Conservation (phyloP, 495 filamentous ascomycete species). For the Sordaria brevicollis region DNA sequence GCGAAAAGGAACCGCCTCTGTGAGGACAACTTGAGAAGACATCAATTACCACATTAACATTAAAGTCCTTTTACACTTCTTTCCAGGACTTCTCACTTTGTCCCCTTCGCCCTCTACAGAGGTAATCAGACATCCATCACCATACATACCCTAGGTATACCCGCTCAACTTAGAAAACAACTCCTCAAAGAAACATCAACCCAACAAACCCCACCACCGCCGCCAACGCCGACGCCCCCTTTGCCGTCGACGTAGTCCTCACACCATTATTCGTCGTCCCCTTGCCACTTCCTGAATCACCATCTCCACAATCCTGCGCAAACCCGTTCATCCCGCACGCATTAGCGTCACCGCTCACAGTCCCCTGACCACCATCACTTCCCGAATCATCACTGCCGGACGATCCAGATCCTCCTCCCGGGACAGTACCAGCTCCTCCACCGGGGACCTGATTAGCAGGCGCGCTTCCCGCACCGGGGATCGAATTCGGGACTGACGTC, state of each 20-base stretch:
- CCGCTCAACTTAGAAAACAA: too few species aligned
- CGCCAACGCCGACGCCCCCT: conserved; percentile 4
- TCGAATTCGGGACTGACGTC: conserved; percentile 16
- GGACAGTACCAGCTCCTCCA: conserved; percentile 2
- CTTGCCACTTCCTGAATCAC: background rate
- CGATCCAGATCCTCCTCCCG: conserved; percentile 5
- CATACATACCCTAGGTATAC: background rate
- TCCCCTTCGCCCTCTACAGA: too few species aligned
- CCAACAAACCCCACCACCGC: background rate
- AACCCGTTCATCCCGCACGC: conserved; percentile 22
- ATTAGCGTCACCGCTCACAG: background rate
- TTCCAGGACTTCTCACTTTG: background rate
- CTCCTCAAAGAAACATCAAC: background rate
- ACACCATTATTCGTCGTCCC: background rate
- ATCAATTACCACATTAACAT: background rate
- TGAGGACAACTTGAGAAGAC: background rate
- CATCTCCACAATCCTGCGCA: background rate
- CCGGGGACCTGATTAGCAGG: conserved; percentile 20
- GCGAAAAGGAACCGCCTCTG: background rate
- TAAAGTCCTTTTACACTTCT: background rate
- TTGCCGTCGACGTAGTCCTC: background rate
- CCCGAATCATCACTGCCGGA: conserved; percentile 1
- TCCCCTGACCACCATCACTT: conserved; percentile 4
- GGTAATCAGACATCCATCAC: too few species aligned
- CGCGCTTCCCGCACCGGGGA: conserved; percentile 27